These are phyloP conservation scores for Drechslerella dactyloides DNA, from an alignment of 2,329 filamentous ascomycete species.

Conservation along the genomic window DNA sequence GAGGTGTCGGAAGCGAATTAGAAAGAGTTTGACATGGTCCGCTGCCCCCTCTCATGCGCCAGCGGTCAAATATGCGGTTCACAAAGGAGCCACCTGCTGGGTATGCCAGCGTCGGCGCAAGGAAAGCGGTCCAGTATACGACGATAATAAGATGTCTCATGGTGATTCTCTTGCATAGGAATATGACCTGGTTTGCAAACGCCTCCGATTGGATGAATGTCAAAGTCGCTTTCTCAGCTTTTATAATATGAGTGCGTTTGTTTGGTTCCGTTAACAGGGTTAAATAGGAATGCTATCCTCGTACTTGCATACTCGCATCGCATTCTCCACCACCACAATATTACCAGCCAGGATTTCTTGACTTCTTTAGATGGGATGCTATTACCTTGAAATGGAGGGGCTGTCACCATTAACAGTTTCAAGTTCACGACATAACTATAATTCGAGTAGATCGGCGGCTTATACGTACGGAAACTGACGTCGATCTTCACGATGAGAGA, in stretches of 20 bases:
- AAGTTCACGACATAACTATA: not conserved
- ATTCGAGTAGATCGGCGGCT: not conserved
- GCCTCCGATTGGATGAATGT: no score
- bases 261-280: no score
- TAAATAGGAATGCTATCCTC: no score
- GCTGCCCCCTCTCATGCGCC: not conserved
- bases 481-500: not conserved
- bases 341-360: no score
- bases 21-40: conserved; percentile 13
- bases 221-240: no score
- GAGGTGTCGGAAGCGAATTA: conserved; percentile 15
- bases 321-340: no score
- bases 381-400: no score
- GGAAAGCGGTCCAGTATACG: conserved; percentile 20
- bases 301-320: no score
- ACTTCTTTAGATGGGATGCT: no score
- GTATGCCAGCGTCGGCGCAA: conserved; percentile 11
- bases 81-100: not conserved
- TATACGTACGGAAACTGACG: not conserved
- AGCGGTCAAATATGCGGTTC: not conserved
- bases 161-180: not conserved
- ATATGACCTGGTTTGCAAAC: not conserved
- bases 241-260: no score
- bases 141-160: conserved; percentile 10
- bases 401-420: not conserved